Evolutionary conservation across 768 basidiomycete genomes (phyloP).

Genomic region (Hemileccinum rubropunctum): DNA sequence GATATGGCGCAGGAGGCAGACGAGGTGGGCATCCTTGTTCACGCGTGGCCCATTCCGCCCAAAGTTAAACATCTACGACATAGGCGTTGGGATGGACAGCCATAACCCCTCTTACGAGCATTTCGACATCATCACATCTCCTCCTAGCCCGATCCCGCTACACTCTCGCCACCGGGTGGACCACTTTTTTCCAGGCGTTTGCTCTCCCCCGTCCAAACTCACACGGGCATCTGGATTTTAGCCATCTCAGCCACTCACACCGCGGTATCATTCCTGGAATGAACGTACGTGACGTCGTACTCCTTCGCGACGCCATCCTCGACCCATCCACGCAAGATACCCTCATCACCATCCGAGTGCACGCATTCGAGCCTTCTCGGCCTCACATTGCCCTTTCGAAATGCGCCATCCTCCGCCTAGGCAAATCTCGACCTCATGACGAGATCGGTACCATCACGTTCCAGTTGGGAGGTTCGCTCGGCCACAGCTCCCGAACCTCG

Average conservation of each 20-base stretch:
- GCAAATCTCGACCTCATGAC: not conserved
- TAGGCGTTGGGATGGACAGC: not conserved
- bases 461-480: not conserved
- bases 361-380: not conserved
- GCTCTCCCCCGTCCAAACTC: slow-evolving; percentile 3
- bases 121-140: slow-evolving; percentile 23
- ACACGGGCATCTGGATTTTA: not conserved
- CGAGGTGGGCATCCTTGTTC: slow-evolving; percentile 1
- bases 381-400: not conserved
- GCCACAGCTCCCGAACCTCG: not conserved
- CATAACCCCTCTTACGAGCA: not conserved
- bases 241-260: slow-evolving; percentile 10
- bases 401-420: slow-evolving; percentile 12
- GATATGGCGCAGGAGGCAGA: not conserved
- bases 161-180: not conserved
- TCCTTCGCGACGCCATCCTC: slow-evolving; percentile 13
- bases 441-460: slow-evolving; percentile 11
- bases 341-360: slow-evolving; percentile 7
- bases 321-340: slow-evolving; percentile 10
- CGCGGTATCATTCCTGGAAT: slow-evolving; percentile 4
- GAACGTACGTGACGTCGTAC: not conserved
- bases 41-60: not conserved
- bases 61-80: not conserved
- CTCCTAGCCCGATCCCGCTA: slow-evolving; percentile 8
- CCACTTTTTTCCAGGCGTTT: slow-evolving; percentile 13